Evolutionary conservation across 2,329 filamentous ascomycete species (phyloP).

Genomic region (Fusarium chlamydosporum): DNA sequence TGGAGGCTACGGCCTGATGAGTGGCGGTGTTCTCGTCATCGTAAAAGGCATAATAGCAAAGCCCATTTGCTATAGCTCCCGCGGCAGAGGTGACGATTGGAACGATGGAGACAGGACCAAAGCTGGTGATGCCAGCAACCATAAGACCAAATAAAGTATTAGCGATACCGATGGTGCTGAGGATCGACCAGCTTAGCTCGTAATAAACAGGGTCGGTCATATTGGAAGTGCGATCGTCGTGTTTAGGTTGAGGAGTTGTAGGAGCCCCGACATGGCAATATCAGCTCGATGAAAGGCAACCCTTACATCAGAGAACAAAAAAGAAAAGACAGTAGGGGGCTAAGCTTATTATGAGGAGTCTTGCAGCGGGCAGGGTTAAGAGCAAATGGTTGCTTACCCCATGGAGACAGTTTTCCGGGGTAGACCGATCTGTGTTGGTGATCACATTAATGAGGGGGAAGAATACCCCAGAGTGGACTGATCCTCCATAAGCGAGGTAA

Average conservation of each 20-base stretch:
- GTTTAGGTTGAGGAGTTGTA: neutral
- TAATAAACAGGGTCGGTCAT: conserved; percentile 53
- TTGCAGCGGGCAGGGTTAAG: neutral
- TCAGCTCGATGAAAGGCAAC: neutral
- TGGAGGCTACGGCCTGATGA: conserved; percentile 55
- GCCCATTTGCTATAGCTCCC: conserved; percentile 59
- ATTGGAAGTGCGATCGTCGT: conserved; percentile 15
- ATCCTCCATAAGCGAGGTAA: conserved; percentile 6
- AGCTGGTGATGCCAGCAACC: conserved; percentile 58
- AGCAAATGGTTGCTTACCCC: conserved; percentile 16
- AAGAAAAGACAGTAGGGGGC: conserved; percentile 12
- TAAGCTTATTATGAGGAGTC: conserved; percentile 16
- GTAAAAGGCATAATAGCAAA: conserved; percentile 62
- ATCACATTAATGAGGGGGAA: conserved; percentile 24
- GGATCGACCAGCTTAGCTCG: conserved; percentile 61
- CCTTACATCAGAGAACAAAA: conserved; percentile 7
- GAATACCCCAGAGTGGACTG: conserved; percentile 35
- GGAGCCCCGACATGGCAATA: conserved; percentile 11
- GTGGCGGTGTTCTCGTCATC: conserved; percentile 36
- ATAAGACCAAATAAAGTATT: conserved; percentile 58
- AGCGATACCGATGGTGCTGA: conserved; percentile 61
- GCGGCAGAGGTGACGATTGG: conserved; percentile 58
- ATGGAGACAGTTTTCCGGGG: conserved; percentile 31
- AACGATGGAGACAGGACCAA: conserved; percentile 57
- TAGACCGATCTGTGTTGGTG: conserved; percentile 32